Percentiles rank a stretch among this genome's conserved stretches.
phyloP scores from a whole-genome alignment of 2,329 filamentous ascomycete species.

The Nigrograna mackinnonii region DNA sequence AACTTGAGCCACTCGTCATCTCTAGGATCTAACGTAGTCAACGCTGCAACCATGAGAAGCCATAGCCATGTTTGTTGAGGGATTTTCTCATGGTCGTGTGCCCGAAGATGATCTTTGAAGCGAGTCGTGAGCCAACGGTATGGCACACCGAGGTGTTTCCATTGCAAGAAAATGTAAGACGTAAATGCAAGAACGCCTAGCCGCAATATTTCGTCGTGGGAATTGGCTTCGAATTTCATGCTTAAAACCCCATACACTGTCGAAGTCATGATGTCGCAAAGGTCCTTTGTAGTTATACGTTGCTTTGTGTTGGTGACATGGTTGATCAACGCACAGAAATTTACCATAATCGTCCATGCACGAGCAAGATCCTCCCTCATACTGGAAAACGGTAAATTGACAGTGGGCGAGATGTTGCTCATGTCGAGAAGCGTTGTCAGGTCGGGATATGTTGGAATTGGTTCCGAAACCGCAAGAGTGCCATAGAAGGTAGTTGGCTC shows the following conservation, averaged over 20 bases:
- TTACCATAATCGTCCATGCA: conserved; percentile 25
- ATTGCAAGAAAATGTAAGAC: conserved; percentile 46
- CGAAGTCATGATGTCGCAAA: conserved; percentile 40
- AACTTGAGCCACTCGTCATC: conserved; percentile 3
- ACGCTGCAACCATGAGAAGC: conserved; percentile 17
- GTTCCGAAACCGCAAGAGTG: conserved; percentile 14
- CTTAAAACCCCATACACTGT: conserved; percentile 46
- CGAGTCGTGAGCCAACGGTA: conserved; percentile 15
- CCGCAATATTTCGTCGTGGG: conserved; percentile 40
- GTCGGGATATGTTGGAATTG: conserved; percentile 8
- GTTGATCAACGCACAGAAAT: conserved; percentile 31
- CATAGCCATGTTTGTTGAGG: conserved; percentile 13
- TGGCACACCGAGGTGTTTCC: conserved; percentile 26
- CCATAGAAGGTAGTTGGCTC: conserved; percentile 27
- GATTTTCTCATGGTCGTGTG: background rate
- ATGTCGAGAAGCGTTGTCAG: background rate
- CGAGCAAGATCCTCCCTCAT: conserved; percentile 15
- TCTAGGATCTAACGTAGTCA: conserved; percentile 1
- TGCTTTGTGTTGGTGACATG: conserved; percentile 19
- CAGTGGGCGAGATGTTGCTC: background rate
- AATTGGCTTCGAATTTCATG: conserved; percentile 3
- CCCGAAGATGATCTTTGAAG: background rate
- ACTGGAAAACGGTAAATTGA: background rate
- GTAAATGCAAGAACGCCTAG: conserved; percentile 45
- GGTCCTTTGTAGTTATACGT: conserved; percentile 17